A percentile compares a stretch with the other conserved stretches of the same genome.
These are phyloP conservation scores for Sordariomycetes sp. DNA, from an alignment of 2,329 filamentous ascomycete species.

Conservation along the genomic window DNA sequence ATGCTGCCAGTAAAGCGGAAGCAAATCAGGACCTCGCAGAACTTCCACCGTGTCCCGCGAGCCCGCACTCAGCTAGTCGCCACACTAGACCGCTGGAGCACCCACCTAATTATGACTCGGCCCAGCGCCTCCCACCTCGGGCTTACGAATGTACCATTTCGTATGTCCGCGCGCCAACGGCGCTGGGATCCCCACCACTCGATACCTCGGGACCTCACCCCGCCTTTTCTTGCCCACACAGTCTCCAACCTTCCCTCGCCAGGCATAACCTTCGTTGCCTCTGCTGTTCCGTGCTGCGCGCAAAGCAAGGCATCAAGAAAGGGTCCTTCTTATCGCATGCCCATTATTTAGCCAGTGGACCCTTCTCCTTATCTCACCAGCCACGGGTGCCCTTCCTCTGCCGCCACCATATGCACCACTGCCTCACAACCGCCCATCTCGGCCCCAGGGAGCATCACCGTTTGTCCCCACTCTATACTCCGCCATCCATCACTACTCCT, in stretches of 20 bases:
- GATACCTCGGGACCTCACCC: too few relatives aligned
- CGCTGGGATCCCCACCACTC: background rate
- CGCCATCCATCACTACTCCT: slow-evolving; percentile 3
- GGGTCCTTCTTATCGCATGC: too few relatives aligned
- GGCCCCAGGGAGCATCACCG: background rate
- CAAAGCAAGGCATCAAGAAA: too few relatives aligned
- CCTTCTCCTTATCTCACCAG: background rate
- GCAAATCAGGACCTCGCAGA: background rate
- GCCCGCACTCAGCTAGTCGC: background rate
- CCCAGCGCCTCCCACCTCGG: background rate
- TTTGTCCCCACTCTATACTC: background rate
- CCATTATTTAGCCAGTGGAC: too few relatives aligned
- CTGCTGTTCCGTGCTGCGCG: too few relatives aligned
- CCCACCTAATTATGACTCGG: background rate
- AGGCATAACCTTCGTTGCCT: too few relatives aligned
- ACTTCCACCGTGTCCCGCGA: background rate
- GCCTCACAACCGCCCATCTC: slow-evolving; percentile 1
- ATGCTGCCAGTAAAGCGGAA: background rate
- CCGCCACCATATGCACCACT: background rate
- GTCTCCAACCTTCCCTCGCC: too few relatives aligned
- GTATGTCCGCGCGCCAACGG: background rate
- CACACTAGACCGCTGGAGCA: background rate
- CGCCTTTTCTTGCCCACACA: too few relatives aligned
- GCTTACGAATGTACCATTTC: background rate
- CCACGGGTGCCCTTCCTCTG: background rate